Evolutionary conservation across 768 basidiomycete species (phyloP).

Genomic region (Tylopilus subfusipes): DNA sequence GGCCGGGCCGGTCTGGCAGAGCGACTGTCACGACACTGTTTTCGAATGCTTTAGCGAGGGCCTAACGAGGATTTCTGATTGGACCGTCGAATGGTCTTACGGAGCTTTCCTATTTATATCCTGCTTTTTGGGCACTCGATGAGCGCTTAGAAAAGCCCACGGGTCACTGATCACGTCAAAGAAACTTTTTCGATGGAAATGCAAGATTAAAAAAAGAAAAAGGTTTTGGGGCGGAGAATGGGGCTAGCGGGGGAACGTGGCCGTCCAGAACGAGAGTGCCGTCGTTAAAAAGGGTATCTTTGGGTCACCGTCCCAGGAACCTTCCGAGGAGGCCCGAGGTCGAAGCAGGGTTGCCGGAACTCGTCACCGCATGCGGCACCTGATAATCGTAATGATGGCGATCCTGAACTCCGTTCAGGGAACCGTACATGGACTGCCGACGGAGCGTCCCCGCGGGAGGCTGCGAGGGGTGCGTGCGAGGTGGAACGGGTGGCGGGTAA

Average conservation of each 20-base stretch:
- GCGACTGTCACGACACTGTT: too few species aligned
- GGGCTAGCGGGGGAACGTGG: too few species aligned
- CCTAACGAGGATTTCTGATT: too few species aligned
- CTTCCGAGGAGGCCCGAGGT: slow-evolving; percentile 21
- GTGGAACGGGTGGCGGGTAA: background rate
- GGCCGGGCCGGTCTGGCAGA: too few species aligned
- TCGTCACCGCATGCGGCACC: background rate
- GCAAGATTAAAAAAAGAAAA: background rate
- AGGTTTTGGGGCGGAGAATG: background rate
- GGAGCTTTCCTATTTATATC: too few species aligned
- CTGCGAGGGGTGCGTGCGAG: slow-evolving; percentile 2
- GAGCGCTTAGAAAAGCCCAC: too few species aligned
- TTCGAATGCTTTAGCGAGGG: too few species aligned
- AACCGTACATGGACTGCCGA: slow-evolving; percentile 21
- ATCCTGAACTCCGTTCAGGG: background rate
- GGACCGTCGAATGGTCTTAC: too few species aligned
- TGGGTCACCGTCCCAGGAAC: slow-evolving; percentile 21
- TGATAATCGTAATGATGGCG: background rate
- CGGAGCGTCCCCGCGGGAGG: background rate
- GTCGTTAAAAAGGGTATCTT: background rate
- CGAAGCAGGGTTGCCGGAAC: background rate
- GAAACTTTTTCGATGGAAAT: background rate
- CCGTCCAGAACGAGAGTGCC: too few species aligned
- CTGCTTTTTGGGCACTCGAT: too few species aligned
- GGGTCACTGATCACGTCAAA: too few species aligned